Evolutionary conservation across 2,329 filamentous ascomycete genomes (phyloP), one percentile per base, ranked within the genome.

Genomic region (Chaetomium olivaceum): DNA sequence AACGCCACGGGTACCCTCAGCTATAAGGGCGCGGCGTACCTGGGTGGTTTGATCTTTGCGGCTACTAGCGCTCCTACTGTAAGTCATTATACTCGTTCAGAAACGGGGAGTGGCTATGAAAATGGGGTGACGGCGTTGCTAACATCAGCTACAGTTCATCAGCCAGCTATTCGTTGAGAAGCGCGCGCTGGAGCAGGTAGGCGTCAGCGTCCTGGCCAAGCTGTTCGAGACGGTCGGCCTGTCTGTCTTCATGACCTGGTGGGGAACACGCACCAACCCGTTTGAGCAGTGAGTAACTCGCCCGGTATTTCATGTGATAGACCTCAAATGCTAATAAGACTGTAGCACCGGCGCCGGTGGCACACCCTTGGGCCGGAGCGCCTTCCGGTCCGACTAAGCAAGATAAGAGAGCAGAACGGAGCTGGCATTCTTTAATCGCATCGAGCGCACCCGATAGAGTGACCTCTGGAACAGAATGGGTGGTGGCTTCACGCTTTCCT

Each of bases 21-120:
- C 82, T 98, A 98, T 85, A 98, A 97, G 87, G 95, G 95, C 73
- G 93, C 95, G 69, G 92, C 94, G 64, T 98, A 97, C 83, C 85
- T 98, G 68, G 95, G 95, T 72, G 85, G 85, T 67, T 83, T 98
- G 77, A 91, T 98, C 84, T 98, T 98, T 85, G 85, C 93, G 71
- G 94, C 94, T 73, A 93, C 89, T 73, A 89, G 92, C 75, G 93
- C 93, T 74, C 94, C 94, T 71, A 88, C 88, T 67, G 92, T 96
- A 88, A 72, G 89, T 86, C 71, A 64, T 36, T n/a, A 19, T 36
- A 1, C 39, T 14, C 36, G 19, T 39, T 36, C 9, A 4, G 8
- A 1, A 36, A 12, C 12, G 16, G 39, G 33, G 39, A 4, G 36
- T 7, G 5, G 5, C n/a, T 1, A 43, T n/a, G 43, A 6, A 8